Evolutionary conservation across 2,329 filamentous ascomycete genomes (phyloP).

Genomic region (Pseudogymnoascus sp.): DNA sequence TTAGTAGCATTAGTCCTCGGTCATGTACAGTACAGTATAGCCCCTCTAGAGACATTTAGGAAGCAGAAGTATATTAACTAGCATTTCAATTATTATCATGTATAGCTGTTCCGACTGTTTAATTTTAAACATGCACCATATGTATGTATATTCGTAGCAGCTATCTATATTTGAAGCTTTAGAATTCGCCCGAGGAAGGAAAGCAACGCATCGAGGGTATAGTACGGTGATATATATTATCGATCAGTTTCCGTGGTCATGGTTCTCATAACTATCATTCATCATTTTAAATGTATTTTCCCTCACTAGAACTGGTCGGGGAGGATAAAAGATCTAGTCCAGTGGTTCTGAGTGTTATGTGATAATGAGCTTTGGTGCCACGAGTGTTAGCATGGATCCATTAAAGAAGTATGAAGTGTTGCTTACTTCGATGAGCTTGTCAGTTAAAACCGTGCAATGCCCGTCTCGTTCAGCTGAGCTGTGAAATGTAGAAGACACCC

Average conservation of each 20-base stretch:
- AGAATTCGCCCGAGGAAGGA: not conserved
- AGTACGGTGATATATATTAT: not conserved
- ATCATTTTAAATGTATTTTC: not conserved
- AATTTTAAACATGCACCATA: not conserved
- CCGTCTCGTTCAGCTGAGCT: constrained; percentile 27
- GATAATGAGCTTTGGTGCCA: not conserved
- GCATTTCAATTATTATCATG: not conserved
- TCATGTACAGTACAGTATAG: too few species aligned
- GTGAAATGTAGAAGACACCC: constrained; percentile 39
- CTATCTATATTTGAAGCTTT: not conserved
- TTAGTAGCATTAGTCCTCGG: too few species aligned
- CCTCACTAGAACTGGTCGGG: not conserved
- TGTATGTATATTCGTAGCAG: not conserved
- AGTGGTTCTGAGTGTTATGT: not conserved
- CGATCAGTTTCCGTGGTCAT: not conserved
- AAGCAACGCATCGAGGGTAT: not conserved
- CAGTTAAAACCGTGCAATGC: constrained; percentile 28
- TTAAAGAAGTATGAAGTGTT: not conserved
- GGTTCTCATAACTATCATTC: constrained; percentile 2
- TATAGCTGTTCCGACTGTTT: not conserved
- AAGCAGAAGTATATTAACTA: not conserved
- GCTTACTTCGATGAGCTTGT: constrained; percentile 29
- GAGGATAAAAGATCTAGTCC: not conserved
- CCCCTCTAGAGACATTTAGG: too few species aligned
- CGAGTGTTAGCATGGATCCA: not conserved